Percentiles rank a stretch among this genome's conserved stretches.
phyloP scores from a whole-genome alignment of 495 filamentous ascomycete species.

The Niebla homalea region DNA sequence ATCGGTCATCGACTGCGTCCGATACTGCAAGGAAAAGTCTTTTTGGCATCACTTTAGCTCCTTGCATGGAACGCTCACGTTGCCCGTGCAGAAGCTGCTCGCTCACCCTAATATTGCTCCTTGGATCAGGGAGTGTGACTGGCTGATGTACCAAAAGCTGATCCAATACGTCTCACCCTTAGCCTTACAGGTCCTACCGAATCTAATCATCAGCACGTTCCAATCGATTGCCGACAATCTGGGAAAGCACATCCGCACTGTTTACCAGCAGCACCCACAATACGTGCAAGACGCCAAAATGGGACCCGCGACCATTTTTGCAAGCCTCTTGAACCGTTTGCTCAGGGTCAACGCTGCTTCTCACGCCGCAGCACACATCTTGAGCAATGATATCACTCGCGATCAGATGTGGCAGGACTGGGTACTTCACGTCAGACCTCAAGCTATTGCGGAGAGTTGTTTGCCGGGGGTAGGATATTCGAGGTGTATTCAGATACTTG shows the following conservation, averaged over 20 bases:
- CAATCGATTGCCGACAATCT: constrained; percentile 71
- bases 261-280: constrained; percentile 64
- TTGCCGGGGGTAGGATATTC: constrained; percentile 27
- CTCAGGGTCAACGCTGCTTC: constrained; percentile 85
- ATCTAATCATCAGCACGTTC: constrained; percentile 68
- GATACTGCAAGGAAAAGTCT: constrained; percentile 87
- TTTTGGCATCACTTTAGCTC: constrained; percentile 92
- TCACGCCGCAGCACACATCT: constrained; percentile 66
- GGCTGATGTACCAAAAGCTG: constrained; percentile 92
- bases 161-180: constrained; percentile 74
- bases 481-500: constrained; percentile 41
- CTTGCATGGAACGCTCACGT: constrained; percentile 89
- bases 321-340: constrained; percentile 67
- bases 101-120: constrained; percentile 65
- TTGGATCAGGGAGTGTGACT: constrained; percentile 93
- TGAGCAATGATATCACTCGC: constrained; percentile 57
- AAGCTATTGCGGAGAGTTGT: constrained; percentile 47
- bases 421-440: constrained; percentile 63
- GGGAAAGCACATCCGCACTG: constrained; percentile 58
- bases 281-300: constrained; percentile 80
- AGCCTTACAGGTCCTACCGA: constrained; percentile 77
- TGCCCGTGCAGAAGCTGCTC: constrained; percentile 92
- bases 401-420: constrained; percentile 92
- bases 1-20: constrained; percentile 84
- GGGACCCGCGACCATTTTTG: constrained; percentile 79